phyloP scores from a whole-genome alignment of 352 stramenopile species.

The Phytopythium mirpurense region DNA sequence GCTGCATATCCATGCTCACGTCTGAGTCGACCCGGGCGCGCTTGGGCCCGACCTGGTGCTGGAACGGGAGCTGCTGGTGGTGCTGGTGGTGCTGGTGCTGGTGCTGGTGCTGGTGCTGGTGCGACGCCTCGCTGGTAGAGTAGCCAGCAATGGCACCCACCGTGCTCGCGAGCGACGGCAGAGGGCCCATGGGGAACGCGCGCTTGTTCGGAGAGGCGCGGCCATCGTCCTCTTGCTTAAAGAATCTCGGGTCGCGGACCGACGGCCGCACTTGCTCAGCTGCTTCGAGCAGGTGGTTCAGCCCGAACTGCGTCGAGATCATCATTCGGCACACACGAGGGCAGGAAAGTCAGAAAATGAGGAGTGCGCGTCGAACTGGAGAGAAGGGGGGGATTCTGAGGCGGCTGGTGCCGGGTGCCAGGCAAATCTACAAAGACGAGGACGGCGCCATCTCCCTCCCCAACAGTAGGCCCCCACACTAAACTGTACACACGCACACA shows the following conservation, averaged over 20 bases:
- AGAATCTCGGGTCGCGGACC: constrained; percentile 10
- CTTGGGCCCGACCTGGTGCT: constrained; percentile 16
- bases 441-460: background rate
- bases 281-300: constrained; percentile 54
- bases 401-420: background rate
- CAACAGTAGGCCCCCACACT: background rate
- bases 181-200: constrained; percentile 12
- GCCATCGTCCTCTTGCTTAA: background rate
- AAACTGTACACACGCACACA: background rate
- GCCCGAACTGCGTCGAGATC: constrained; percentile 31
- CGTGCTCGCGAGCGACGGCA: constrained; percentile 26
- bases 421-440: constrained; percentile 5
- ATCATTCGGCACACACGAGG: constrained; percentile 10
- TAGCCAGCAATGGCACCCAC: constrained; percentile 39
- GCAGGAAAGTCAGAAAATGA: constrained; percentile 17
- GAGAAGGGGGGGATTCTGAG: too few species aligned
- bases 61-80: background rate
- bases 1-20: constrained; percentile 22
- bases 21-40: constrained; percentile 29
- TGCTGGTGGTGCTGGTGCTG: background rate
- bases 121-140: constrained; percentile 12
- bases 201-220: constrained; percentile 9
- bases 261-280: constrained; percentile 39
- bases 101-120: background rate
- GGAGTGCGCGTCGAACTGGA: background rate